Evolutionary conservation across 129 eudicot species (phyloP).

Genomic region (Daucus carota): DH1_v3.0 NC_030382.2:43686501-43687000

Average conservation of each 20-base stretch:
- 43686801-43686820: neutral
- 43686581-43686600: neutral
- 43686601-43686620: neutral
- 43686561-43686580: neutral
- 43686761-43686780: neutral
- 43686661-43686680: neutral
- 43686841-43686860: constrained; percentile 81
- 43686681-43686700: neutral
- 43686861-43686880: constrained; percentile 74
- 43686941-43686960: neutral
- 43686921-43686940: neutral
- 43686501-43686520: neutral
- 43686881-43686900: constrained; percentile 74
- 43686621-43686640: neutral
- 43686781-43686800: neutral
- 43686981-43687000: neutral
- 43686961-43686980: neutral
- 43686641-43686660: neutral
- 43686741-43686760: neutral
- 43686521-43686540: neutral
- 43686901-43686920: constrained; percentile 61
- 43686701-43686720: neutral
- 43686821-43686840: constrained; percentile 98
- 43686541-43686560: neutral
- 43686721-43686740: neutral